Base-by-base conservation (phyloP, 2,329 filamentous ascomycete genomes). In the Epichloe glyceriae region DNA sequence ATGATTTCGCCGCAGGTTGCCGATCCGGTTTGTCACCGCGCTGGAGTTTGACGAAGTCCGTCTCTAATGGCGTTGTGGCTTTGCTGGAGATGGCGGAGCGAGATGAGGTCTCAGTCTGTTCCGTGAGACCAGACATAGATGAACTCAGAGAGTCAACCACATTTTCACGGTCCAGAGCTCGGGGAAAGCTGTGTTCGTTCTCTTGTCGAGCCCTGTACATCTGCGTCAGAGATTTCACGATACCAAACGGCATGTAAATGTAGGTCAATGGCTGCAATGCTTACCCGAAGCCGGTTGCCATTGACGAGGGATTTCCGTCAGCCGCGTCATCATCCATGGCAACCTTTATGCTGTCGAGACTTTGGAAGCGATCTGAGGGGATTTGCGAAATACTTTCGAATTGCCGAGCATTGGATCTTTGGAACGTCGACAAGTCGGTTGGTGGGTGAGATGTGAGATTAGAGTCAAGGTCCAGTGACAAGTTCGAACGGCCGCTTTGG, bases 41-140 rank as follows among this genome's bases (percentile, higher is more conserved):
- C 33, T 57, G 62, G 60, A 56, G 55, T 37, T 52, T 61, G 17
- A 56, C 41, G 38, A 54, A 57, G 22, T 67, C 67, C 17, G 59
- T 56, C 47, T 79, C 77, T 52, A 75, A 65, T 44, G 79, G 79
- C 42, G 79, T 83, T 46, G 79, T 83, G 53, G 78, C 78, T 65
- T 83, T 81, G 65, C 80, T 84, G 56, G 79, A 82, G 39, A 70
- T 61, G 4, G 73, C 74, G 7, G 76, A 75, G n/a, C 71, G 70
- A 17, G 69, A 65, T 46, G 76, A 76, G 26, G 75, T 62, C 44
- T 80, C 77, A 48, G 78, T 81, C 26, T 71, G 65, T 51, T 82
- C 78, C 54, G 77, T 76, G 34, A 74, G 56, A 52, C 65, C 68
- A 17, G 75, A 76, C 19, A 73, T 66, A n/a, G 77, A 78, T 14